Evolutionary conservation across 2,329 filamentous ascomycete species (phyloP).

Genomic region (Ophiostoma ulmi): DNA sequence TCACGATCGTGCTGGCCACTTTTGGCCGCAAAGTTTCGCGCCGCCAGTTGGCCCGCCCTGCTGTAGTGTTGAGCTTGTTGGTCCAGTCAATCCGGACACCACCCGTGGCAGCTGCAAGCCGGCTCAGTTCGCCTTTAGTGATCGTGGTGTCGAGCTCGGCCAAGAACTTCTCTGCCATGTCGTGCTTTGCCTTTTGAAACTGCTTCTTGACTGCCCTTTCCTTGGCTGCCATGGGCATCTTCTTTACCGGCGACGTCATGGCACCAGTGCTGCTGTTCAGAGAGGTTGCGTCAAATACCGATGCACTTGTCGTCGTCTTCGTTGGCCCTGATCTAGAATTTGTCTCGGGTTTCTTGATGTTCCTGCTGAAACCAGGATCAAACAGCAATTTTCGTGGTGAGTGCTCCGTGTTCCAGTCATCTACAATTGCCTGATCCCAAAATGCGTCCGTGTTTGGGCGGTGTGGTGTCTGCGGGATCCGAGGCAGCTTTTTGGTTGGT

Average conservation of each 20-base stretch:
- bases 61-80: constrained; percentile 73
- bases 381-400: constrained; percentile 35
- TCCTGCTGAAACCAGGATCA: constrained; percentile 24
- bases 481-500: constrained; percentile 35
- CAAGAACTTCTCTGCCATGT: constrained; percentile 60
- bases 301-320: background rate
- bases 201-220: constrained; percentile 48
- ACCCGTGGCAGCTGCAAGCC: constrained; percentile 58
- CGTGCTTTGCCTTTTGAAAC: constrained; percentile 59
- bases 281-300: background rate
- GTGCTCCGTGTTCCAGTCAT: constrained; percentile 61
- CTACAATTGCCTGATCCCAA: constrained; percentile 54
- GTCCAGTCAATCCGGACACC: constrained; percentile 69
- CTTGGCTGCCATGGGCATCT: constrained; percentile 33
- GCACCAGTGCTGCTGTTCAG: too few relatives aligned
- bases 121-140: constrained; percentile 53
- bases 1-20: background rate
- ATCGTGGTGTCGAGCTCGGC: constrained; percentile 62
- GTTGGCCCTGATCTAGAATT: background rate
- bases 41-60: constrained; percentile 69
- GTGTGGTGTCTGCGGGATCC: constrained; percentile 52
- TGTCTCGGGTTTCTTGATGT: background rate
- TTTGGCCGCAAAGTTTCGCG: constrained; percentile 48
- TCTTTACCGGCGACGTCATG: constrained; percentile 27
- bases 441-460: constrained; percentile 52